A percentile compares a stretch with the other conserved stretches of the same genome.
These are phyloP conservation scores for Lentinula aciculospora DNA, from an alignment of 768 basidiomycete species.

Conservation along the genomic window DNA sequence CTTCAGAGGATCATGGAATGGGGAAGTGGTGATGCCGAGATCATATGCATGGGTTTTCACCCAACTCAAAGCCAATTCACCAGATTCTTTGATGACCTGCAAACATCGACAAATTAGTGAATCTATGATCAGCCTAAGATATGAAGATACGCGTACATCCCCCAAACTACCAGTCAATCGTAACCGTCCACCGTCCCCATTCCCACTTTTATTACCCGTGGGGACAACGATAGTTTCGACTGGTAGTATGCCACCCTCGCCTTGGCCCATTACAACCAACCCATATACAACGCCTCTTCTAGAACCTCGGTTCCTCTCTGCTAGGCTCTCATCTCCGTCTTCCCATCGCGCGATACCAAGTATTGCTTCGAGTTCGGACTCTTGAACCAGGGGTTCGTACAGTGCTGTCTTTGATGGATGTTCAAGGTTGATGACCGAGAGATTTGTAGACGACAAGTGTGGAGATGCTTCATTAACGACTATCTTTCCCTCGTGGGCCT, in stretches of 20 bases:
- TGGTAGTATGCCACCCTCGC: slow-evolving; percentile 79
- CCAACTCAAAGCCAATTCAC: slow-evolving; percentile 88
- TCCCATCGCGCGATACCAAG: slow-evolving; percentile 75
- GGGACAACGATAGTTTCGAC: slow-evolving; percentile 82
- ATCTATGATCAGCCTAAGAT: background rate
- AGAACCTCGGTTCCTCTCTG: slow-evolving; percentile 53
- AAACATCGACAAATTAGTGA: background rate
- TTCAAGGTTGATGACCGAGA: slow-evolving; percentile 16
- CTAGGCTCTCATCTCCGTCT: slow-evolving; percentile 56
- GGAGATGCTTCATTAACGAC: slow-evolving; percentile 5
- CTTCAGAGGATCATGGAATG: slow-evolving; percentile 70
- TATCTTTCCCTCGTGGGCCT: slow-evolving; percentile 15
- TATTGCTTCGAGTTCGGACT: slow-evolving; percentile 75
- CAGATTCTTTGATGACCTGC: slow-evolving; percentile 87
- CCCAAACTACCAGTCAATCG: slow-evolving; percentile 83
- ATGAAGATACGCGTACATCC: slow-evolving; percentile 39
- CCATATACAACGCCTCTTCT: slow-evolving; percentile 78
- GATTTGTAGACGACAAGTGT: slow-evolving; percentile 9
- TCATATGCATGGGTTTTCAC: slow-evolving; percentile 83
- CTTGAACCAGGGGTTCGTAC: slow-evolving; percentile 60
- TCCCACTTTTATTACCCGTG: slow-evolving; percentile 30
- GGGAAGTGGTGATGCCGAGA: slow-evolving; percentile 65
- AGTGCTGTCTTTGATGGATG: slow-evolving; percentile 17
- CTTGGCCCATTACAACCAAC: slow-evolving; percentile 82
- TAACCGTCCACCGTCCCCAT: slow-evolving; percentile 58